A percentile compares a stretch with the other conserved stretches of the same genome.
Evolutionary conservation across 345 rosid species (phyloP).

Genomic region (Heritiera fomes): DNA sequence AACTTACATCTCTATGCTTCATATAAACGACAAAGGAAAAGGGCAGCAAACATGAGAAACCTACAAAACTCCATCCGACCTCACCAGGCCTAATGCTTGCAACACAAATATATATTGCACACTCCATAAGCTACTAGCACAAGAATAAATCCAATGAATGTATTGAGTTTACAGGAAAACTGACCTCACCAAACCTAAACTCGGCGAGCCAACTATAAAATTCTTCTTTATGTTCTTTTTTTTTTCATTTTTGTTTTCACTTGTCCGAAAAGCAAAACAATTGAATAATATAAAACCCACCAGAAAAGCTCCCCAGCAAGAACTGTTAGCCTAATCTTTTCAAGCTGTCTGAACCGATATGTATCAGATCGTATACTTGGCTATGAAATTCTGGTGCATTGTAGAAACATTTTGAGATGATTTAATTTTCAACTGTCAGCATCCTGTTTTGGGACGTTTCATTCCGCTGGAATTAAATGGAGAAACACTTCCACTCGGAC

Average conservation of each 20-base stretch:
- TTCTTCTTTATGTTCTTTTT: constrained; percentile 11
- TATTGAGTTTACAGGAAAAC: constrained; percentile 40
- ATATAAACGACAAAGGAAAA: not conserved
- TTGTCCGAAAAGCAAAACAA: constrained; percentile 25
- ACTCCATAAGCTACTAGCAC: constrained; percentile 43
- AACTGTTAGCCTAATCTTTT: constrained; percentile 52
- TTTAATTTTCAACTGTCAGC: constrained; percentile 36
- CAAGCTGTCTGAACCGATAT: constrained; percentile 35
- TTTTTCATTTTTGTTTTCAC: constrained; percentile 22
- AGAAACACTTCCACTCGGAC: constrained; percentile 91
- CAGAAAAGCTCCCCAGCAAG: constrained; percentile 47
- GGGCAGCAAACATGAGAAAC: constrained; percentile 23
- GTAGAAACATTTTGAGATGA: constrained; percentile 23
- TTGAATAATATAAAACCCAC: constrained; percentile 30
- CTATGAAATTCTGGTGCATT: constrained; percentile 31
- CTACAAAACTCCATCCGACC: constrained; percentile 38
- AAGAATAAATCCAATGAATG: constrained; percentile 66
- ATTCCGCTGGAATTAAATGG: constrained; percentile 94
- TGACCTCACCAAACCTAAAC: constrained; percentile 48
- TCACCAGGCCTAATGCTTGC: constrained; percentile 21
- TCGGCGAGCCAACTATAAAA: constrained; percentile 38
- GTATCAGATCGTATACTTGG: constrained; percentile 38
- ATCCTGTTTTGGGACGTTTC: constrained; percentile 96
- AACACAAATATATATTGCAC: constrained; percentile 31
- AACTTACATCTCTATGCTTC: constrained; percentile 22